A percentile compares a stretch with the other conserved stretches of the same genome.
Evolutionary conservation across 2,329 filamentous ascomycete genomes (phyloP).

Genomic region (Chrysoporthe deuterocubensis): DNA sequence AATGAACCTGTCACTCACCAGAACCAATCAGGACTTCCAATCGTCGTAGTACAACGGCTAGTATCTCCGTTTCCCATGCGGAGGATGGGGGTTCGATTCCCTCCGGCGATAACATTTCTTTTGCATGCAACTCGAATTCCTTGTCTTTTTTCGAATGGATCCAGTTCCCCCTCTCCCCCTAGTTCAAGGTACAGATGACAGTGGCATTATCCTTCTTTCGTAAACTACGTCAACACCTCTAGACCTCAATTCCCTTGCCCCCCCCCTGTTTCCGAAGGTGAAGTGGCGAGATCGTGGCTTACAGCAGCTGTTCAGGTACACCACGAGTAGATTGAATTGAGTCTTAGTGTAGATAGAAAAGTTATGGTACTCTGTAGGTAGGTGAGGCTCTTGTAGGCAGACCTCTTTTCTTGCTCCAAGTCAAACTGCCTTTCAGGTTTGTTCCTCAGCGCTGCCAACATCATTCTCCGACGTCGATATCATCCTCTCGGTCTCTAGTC

Average conservation of each 20-base stretch:
- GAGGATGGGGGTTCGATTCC: constrained; percentile 12
- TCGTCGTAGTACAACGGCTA: constrained; percentile 12
- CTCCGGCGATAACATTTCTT: constrained; percentile 27
- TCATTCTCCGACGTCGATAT: background rate
- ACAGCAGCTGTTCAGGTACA: background rate
- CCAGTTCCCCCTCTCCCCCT: no score
- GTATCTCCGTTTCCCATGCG: constrained; percentile 14
- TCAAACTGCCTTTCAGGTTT: background rate
- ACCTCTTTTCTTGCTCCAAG: background rate
- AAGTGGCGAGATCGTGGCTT: background rate
- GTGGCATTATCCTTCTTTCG: background rate
- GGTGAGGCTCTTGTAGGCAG: background rate
- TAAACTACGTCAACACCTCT: background rate
- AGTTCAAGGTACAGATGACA: no score
- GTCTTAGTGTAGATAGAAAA: background rate
- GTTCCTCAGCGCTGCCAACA: no score
- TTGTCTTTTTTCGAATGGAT: no score
- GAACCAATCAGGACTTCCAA: background rate
- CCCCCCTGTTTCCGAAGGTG: background rate
- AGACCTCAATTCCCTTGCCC: background rate
- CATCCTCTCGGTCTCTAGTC: no score
- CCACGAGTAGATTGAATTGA: background rate
- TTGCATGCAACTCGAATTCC: background rate
- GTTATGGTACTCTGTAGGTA: background rate
- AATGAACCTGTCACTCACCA: background rate